These are phyloP conservation scores for Jamesozyma spencerorum DNA, from an alignment of 805 yeast species.

Conservation along the genomic window DNA sequence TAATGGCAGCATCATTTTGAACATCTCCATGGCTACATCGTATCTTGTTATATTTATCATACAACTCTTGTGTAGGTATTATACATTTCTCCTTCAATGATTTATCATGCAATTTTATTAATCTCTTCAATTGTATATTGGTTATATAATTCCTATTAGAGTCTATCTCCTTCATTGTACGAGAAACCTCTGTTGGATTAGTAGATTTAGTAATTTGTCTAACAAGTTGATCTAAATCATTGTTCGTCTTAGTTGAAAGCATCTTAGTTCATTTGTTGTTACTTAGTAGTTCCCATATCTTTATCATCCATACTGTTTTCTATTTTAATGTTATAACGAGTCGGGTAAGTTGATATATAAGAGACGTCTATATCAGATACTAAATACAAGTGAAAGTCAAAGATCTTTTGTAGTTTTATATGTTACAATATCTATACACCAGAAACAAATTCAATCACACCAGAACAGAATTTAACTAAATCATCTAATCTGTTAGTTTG, in stretches of 20 bases:
- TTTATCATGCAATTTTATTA: conserved; percentile 23
- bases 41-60: conserved; percentile 13
- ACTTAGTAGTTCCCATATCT: too few species aligned
- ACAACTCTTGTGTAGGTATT: conserved; percentile 15
- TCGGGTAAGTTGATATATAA: too few species aligned
- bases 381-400: too few species aligned
- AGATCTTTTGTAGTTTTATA: too few species aligned
- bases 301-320: too few species aligned
- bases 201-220: conserved; percentile 4
- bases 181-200: conserved; percentile 8
- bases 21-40: conserved; percentile 29
- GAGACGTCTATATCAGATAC: too few species aligned
- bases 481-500: conserved; percentile 50
- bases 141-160: conserved; percentile 21
- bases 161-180: conserved; percentile 19
- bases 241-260: conserved; percentile 2
- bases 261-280: not conserved
- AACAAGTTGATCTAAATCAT: conserved; percentile 5
- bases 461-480: conserved; percentile 69
- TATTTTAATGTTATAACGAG: too few species aligned
- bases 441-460: conserved; percentile 56
- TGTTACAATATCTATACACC: conserved; percentile 9
- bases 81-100: conserved; percentile 20
- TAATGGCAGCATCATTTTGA: conserved; percentile 52
- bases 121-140: conserved; percentile 20